A percentile compares a stretch with the other conserved stretches of the same genome.
Conservation (phyloP, 495 filamentous ascomycete genomes). For the Hyaloscypha variabilis region DNA sequence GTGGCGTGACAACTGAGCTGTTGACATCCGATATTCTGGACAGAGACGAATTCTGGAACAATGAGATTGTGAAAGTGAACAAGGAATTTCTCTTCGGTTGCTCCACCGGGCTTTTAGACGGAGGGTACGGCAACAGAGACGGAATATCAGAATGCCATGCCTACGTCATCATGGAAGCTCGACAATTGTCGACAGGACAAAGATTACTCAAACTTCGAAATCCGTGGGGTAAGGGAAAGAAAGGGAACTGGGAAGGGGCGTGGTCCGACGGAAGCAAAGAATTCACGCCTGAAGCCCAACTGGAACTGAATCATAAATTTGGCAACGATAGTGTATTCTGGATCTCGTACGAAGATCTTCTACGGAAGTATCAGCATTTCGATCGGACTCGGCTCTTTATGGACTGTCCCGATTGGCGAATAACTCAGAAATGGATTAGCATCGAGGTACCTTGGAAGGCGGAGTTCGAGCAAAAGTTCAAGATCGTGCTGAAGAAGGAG, state of each 20-base stretch:
- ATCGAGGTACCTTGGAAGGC: slow-evolving; percentile 84
- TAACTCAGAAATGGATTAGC: slow-evolving; percentile 84
- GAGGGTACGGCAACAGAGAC: slow-evolving; percentile 51
- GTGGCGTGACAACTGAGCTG: slow-evolving; percentile 83
- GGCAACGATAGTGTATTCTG: slow-evolving; percentile 82
- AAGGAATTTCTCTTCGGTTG: slow-evolving; percentile 88
- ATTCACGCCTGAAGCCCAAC: slow-evolving; percentile 90
- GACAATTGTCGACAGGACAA: slow-evolving; percentile 62
- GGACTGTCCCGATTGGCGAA: slow-evolving; percentile 74
- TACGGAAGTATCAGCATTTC: slow-evolving; percentile 83
- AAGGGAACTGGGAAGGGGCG: slow-evolving; percentile 72
- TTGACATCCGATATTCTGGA: slow-evolving; percentile 83
- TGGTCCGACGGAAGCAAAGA: slow-evolving; percentile 94
- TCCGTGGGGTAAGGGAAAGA: slow-evolving; percentile 82
- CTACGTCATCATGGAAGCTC: slow-evolving; percentile 85
- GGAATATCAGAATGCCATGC: slow-evolving; percentile 84
- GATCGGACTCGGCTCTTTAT: slow-evolving; percentile 89
- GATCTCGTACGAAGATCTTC: slow-evolving; percentile 80
- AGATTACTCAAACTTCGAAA: slow-evolving; percentile 75
- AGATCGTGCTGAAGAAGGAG: slow-evolving; percentile 66
- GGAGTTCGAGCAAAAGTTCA: slow-evolving; percentile 85
- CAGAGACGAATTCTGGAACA: slow-evolving; percentile 84
- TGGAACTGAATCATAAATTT: slow-evolving; percentile 69
- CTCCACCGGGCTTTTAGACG: slow-evolving; percentile 56
- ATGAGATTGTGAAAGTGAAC: slow-evolving; percentile 85